Base-by-base conservation (phyloP, 495 filamentous ascomycete species). In the Aspergillus steynii region DNA sequence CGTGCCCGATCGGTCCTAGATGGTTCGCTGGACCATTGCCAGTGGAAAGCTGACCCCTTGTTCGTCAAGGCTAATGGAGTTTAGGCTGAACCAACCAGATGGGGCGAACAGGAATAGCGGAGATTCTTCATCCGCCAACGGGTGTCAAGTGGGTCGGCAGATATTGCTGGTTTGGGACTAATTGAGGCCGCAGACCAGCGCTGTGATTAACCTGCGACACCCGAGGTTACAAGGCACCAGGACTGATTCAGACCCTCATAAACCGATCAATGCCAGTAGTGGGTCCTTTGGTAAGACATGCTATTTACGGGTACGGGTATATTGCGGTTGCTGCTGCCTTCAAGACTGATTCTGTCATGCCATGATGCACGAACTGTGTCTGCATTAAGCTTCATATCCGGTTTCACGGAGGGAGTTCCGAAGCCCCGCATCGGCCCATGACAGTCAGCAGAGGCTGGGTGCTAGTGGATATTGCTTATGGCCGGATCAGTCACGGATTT, bases 121-220 rank as follows among this genome's bases (percentile, higher is more conserved):
- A 42, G 26, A 29, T 54, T 29, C 52, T 32, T 52, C 29, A 31
- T 29, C 14, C 37, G 31, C 20, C 26, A 37, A 37, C 52, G 31
- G 42, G 42, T 25, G 25, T 55, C 54, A 28, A 56, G 54, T 56
- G 52, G 52, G 29, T 32, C 51, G 28, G 51, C 29, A 32, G 51
- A 32, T 53, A 53, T 53, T 32, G 7, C 52, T 54, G 4, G 28
- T 53, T 53, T 28, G 29, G 51, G 51, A 29, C 29, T 51, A 27
- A 51, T 28, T 51, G 29, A 29, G 37, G 37, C 37, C 37, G 37
- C 12, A 42, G 10, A 15, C 37, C 37, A 15, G 37, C 37, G 12
- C 12, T 14, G 37, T 34, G 31, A 34, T 42, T 42, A 42, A 42
- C 37, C 37, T 12, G 37, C 37, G 12, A 42, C 37, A 42, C 10